Evolutionary conservation across 1,284 basidiomycete genomes (phyloP), one percentile per base, ranked within the genome.

Genomic region (Agaricales sp.): DNA sequence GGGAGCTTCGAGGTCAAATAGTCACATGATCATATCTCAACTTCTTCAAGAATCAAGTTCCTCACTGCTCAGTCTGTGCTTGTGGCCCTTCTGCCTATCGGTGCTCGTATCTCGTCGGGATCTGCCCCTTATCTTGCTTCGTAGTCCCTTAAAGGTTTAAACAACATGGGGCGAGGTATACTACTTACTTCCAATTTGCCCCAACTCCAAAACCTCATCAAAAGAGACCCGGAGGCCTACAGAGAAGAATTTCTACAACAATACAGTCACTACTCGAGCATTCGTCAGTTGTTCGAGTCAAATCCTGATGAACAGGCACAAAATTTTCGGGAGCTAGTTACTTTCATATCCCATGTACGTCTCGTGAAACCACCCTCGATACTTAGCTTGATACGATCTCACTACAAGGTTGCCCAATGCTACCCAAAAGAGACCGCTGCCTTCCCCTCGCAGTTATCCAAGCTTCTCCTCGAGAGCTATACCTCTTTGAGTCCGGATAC

Each of bases 231-330:
- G 1, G 67, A 74, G 4, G 87, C 81, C 0, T 99, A 99, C 73
- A 87, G 83, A 62, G 94, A 98, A 57, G 96, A 99, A 60, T 99
- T 99, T 61, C 64, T 93, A n/a, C 92, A 94, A 55, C 96, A 99
- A 74, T 98, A 93, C 87, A 92, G 93, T 57, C 93, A 98, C 64
- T 98, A 93, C 68, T 81, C 89, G 58, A 89, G 84, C 51, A 82
- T 91, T 51, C 77, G 90, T 39, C 81, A 90, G 60, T 88, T 98
- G 56, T 91, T 93, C 62, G 74, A 77, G 59, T 71, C 85, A 54
- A 81, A 80, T 62, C 85, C 86, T 2, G 77, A 83, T 58, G 90
- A 93, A 64, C 82, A 87, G 58, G 82, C 82, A 1, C 75, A 84
- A 35, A 81, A 88, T 55, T 94, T 96, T 57, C 71, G 81, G 54